A percentile compares a stretch with the other conserved stretches of the same genome.
Conservation (phyloP, 2,329 filamentous ascomycete species). For the Parascedosporium putredinis region DNA sequence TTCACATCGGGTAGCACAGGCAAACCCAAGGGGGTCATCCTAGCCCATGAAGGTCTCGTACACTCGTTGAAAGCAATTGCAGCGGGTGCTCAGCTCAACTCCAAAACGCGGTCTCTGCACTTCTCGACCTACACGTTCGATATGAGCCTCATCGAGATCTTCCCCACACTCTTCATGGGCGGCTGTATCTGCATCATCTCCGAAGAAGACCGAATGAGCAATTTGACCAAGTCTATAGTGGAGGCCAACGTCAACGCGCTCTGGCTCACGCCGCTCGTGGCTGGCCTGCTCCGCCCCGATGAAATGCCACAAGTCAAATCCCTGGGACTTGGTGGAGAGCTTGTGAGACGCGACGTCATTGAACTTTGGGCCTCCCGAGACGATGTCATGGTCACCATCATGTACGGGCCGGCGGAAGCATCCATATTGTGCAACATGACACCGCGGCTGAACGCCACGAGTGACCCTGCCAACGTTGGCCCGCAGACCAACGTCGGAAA, state of each 20-base stretch:
- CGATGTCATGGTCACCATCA: not conserved
- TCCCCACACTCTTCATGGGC: conserved; percentile 37
- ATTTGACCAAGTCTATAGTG: too few species aligned
- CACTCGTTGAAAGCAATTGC: conserved; percentile 32
- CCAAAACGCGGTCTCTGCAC: conserved; percentile 32
- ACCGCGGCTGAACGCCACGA: too few species aligned
- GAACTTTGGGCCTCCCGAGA: not conserved
- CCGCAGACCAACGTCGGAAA: not conserved
- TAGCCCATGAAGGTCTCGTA: conserved; percentile 35
- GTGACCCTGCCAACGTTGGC: not conserved
- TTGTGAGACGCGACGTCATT: not conserved
- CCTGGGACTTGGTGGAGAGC: not conserved
- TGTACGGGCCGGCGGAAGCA: not conserved
- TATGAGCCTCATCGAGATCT: conserved; percentile 42
- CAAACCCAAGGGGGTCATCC: conserved; percentile 51
- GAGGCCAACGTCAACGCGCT: too few species aligned
- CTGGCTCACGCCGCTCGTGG: not conserved
- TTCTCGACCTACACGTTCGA: conserved; percentile 45
- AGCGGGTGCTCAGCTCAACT: conserved; percentile 29
- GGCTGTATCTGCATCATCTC: conserved; percentile 44
- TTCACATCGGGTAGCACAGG: conserved; percentile 58
- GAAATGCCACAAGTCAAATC: not conserved
- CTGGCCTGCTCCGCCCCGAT: not conserved
- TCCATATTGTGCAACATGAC: not conserved
- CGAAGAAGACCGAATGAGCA: conserved; percentile 34